Evolutionary conservation across 2,329 filamentous ascomycete genomes (phyloP).

Genomic region (Cercospora citrullina): DNA sequence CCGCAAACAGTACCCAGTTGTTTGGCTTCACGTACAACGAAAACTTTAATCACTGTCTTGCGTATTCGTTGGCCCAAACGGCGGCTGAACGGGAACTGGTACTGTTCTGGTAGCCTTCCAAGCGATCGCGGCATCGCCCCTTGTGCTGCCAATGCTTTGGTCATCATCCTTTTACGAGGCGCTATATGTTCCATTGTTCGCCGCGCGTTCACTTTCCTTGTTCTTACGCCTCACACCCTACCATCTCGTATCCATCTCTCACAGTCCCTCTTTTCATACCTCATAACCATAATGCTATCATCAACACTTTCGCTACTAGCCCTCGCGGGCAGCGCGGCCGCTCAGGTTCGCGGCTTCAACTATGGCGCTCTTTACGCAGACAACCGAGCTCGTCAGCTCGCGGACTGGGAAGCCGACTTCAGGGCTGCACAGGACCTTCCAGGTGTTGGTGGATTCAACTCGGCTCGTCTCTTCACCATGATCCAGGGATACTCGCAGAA

Average conservation of each 20-base stretch:
- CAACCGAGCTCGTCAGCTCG: slow-evolving; percentile 59
- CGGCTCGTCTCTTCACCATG: slow-evolving; percentile 68
- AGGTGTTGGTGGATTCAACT: slow-evolving; percentile 49
- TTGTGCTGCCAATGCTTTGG: slow-evolving; percentile 9
- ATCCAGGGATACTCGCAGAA: slow-evolving; percentile 56
- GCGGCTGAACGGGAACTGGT: slow-evolving; percentile 13
- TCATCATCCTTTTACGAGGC: slow-evolving; percentile 7
- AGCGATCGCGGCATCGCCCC: slow-evolving; percentile 8
- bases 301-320: slow-evolving; percentile 16
- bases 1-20: neutral
- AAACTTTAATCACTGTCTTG: slow-evolving; percentile 7
- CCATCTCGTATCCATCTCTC: neutral
- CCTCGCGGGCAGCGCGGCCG: slow-evolving; percentile 42
- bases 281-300: slow-evolving; percentile 3
- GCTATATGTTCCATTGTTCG: slow-evolving; percentile 5
- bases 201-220: neutral
- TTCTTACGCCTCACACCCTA: neutral
- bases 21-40: slow-evolving; percentile 2
- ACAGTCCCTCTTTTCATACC: slow-evolving; percentile 4
- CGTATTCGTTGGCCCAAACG: slow-evolving; percentile 2
- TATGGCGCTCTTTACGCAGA: slow-evolving; percentile 65
- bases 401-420: slow-evolving; percentile 71
- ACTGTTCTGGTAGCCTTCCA: slow-evolving; percentile 8
- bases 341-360: slow-evolving; percentile 65
- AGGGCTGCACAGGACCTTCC: slow-evolving; percentile 62